phyloP scores from a whole-genome alignment of 148 eudicot genomes.

The Polygonum maritimum region DNA sequence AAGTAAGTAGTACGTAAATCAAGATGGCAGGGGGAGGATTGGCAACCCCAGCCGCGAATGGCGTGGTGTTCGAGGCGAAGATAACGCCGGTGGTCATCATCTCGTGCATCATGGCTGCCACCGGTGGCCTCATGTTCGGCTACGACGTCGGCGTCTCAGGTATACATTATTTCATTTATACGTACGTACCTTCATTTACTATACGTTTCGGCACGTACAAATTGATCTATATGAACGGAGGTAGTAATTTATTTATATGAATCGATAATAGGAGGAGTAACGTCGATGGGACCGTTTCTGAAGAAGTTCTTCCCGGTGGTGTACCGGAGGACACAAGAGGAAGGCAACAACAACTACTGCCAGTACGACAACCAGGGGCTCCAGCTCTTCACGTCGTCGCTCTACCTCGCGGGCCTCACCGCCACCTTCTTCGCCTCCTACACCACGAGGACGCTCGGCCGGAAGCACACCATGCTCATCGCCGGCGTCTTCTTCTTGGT shows the following conservation, averaged over 20 bases:
- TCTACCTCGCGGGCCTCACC: constrained; percentile 66
- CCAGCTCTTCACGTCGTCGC: constrained; percentile 72
- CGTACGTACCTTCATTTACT: not conserved
- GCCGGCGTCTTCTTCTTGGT: constrained; percentile 65
- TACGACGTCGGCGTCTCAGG: constrained; percentile 95
- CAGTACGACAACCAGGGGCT: constrained; percentile 84
- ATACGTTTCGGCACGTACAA: too few species aligned
- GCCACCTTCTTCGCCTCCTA: constrained; percentile 86
- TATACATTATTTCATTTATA: constrained; percentile 1
- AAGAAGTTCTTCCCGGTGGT: constrained; percentile 77
- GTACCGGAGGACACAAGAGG: constrained; percentile 20
- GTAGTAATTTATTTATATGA: too few species aligned
- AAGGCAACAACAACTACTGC: constrained; percentile 56
- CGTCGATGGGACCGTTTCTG: constrained; percentile 63
- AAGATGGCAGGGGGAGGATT: constrained; percentile 80
- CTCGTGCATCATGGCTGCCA: constrained; percentile 91
- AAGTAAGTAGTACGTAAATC: not conserved
- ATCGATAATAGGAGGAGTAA: constrained; percentile 65
- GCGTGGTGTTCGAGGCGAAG: constrained; percentile 75
- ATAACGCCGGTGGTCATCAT: constrained; percentile 82
- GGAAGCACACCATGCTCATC: constrained; percentile 69
- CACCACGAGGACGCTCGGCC: constrained; percentile 60
- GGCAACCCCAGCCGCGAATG: constrained; percentile 26
- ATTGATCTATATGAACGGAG: too few species aligned
- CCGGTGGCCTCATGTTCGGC: constrained; percentile 97